Conservation (phyloP, 345 rosid genomes). For the Nephelium lappaceum region DNA sequence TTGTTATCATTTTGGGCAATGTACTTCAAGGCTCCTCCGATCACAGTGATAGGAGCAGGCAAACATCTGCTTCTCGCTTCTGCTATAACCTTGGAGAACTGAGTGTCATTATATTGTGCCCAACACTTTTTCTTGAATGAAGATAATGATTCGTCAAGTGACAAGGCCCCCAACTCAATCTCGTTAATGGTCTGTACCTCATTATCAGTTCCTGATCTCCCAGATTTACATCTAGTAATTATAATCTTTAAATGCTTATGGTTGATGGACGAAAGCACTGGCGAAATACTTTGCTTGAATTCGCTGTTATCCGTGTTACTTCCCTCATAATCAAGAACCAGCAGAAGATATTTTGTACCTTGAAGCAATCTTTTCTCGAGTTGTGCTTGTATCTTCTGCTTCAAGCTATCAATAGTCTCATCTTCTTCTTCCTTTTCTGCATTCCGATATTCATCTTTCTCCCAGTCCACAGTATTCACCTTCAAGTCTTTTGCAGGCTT, state of each 20-base stretch:
- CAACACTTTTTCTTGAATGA: slow-evolving; percentile 19
- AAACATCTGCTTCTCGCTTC: slow-evolving; percentile 3
- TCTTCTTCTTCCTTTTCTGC: slow-evolving; percentile 24
- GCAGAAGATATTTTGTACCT: slow-evolving; percentile 26
- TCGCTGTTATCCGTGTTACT: not conserved
- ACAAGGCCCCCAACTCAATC: slow-evolving; percentile 5
- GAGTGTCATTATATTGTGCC: not conserved
- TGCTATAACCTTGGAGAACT: slow-evolving; percentile 1
- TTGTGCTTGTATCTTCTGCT: not conserved
- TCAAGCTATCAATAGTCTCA: slow-evolving; percentile 20
- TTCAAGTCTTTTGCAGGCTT: not conserved
- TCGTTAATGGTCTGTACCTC: not conserved
- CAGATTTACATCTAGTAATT: slow-evolving; percentile 23
- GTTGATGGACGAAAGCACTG: not conserved
- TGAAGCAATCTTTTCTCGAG: not conserved
- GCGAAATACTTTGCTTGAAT: not conserved
- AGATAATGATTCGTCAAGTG: not conserved
- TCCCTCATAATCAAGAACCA: slow-evolving; percentile 50
- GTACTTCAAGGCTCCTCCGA: slow-evolving; percentile 34
- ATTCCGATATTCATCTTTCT: slow-evolving; percentile 12
- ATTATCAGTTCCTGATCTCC: not conserved
- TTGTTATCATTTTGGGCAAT: not conserved
- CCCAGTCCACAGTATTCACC: slow-evolving; percentile 14
- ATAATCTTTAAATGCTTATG: slow-evolving; percentile 6
- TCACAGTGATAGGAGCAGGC: slow-evolving; percentile 41